Base-by-base conservation (phyloP, 2,329 filamentous ascomycete genomes). In the Aspergillus novofumigatus region DNA sequence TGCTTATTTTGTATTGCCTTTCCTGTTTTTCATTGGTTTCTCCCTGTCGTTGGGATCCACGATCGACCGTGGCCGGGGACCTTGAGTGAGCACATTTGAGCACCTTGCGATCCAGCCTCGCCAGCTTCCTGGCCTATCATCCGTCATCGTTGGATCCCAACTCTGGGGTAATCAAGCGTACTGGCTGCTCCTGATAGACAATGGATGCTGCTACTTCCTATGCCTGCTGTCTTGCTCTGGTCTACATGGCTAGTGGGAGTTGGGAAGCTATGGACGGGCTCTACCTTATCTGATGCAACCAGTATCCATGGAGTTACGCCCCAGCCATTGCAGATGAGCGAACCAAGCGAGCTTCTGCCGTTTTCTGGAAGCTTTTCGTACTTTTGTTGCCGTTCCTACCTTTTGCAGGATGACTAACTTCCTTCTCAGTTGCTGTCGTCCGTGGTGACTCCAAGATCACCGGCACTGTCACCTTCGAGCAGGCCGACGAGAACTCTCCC, bases 381-480 rank as follows among this genome's bases (percentile, higher is more conserved):
- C 29, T n/a, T 23, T 45, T 1, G n/a, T n/a, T 14, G n/a, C 42
- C 7, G 20, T 21, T 49, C 41, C 26, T 7, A 35, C 35, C 38
- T 51, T 51, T 47, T 56, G 32, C 54, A 57, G 20, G 23, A 41
- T 41, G 20, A 49, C 59, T 63, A 54, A 61, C 53, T 35, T 57
- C 4, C 58, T 44, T 51, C 53, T 48, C 71, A 97, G 94, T 97
- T 82, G 90, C 90, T 81, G 91, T 96, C 78, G 81, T 99, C 83
- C 93, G 94, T 80, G 94, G 94, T 86, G 94, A 97, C 86, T 91
- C 92, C 79, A 96, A 92, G 83, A 82, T 99, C 84, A 82, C 86
- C 75, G 94, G 94, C 74, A 94, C 90, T 80, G 89, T 99, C 74
- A 89, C 86, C 81, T 97, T 99, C 79, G 92, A 96, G 84, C 94